Base-by-base conservation (phyloP, 2,329 filamentous ascomycete species). In the Monosporascus sp. region DNA sequence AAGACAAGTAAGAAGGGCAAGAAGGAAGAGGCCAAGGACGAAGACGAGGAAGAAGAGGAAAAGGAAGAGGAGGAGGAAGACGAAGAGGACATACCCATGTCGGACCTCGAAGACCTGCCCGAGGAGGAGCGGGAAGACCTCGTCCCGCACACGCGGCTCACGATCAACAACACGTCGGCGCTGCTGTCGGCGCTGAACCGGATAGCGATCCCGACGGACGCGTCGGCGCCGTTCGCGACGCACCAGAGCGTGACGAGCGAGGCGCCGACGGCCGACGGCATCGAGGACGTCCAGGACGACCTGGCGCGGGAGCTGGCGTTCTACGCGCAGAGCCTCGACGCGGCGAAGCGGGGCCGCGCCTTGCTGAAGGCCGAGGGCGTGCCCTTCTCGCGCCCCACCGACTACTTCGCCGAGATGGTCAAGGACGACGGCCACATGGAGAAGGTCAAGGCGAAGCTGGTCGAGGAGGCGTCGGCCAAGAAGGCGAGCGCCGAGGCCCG, bases 331-430 rank as follows among this genome's bases (percentile, higher is more conserved):
- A 88, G 88, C 48, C 82, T 96, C 39, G 85, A 89, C 37, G 90
- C 90, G 1, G 90, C 87, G 4, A 82, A 86, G 59, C 75, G 83
- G 55, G 94, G 84, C 2, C 87, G 93, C 52, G 71, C 76, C n/a
- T 76, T 86, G 57, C 79, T 99, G 24, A 87, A 89, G 67, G 86
- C 87, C 58, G 93, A 97, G 71, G 87, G 87, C 8, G 81, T 93
- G 1, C 83, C 89, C 7, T 99, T 99, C 74, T 87, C 90, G 27
- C 83, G 94, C 9, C 94, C 94, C 3, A 86, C 83, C 52, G 94
- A 99, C 74, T 99, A 96, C 76, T 99, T 99, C 65, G 94, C 94
- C 45, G 94, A 99, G 79, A 99, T 97, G 92, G 87, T 97, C 66
- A 97, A 97, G 83, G 90, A 87, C 66, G 94, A 99, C 69, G 93